These are phyloP conservation scores for Mrakiaceae sp. DNA, from an alignment of 1,284 basidiomycete species.

Conservation along the genomic window DNA sequence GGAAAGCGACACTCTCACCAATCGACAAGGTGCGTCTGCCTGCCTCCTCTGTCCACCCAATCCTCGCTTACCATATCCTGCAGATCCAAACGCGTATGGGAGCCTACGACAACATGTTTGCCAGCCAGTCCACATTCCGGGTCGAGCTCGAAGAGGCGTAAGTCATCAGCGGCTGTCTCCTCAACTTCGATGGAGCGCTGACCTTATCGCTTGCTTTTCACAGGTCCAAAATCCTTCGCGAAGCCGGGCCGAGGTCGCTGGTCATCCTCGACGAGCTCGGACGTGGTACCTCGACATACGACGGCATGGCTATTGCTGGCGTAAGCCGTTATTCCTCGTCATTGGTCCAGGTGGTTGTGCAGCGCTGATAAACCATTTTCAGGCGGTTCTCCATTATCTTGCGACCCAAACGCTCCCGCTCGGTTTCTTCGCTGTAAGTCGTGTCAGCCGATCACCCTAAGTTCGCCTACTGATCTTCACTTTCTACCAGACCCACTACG, in stretches of 20 bases:
- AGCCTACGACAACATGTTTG: slow-evolving; percentile 95
- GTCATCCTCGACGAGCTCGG: slow-evolving; percentile 94
- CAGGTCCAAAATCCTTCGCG: slow-evolving; percentile 79
- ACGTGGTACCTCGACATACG: slow-evolving; percentile 48
- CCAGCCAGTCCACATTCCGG: slow-evolving; percentile 87
- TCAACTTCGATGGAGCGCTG: neutral
- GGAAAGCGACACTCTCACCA: slow-evolving; percentile 31
- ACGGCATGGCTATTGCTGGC: slow-evolving; percentile 59
- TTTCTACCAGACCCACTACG: slow-evolving; percentile 34
- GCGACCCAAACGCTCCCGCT: slow-evolving; percentile 81
- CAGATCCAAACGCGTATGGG: slow-evolving; percentile 97
- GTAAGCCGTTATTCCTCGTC: neutral
- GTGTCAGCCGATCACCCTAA: neutral
- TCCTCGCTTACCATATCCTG: neutral
- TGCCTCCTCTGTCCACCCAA: neutral
- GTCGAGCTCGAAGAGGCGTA: slow-evolving; percentile 93
- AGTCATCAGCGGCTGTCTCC: slow-evolving; percentile 11
- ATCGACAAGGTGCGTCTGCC: slow-evolving; percentile 1
- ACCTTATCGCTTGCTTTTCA: neutral
- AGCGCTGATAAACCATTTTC: neutral
- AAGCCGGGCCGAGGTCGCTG: slow-evolving; percentile 80
- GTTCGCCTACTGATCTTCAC: slow-evolving; percentile 7
- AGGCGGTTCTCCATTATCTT: slow-evolving; percentile 84
- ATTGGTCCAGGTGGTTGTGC: too few species aligned
- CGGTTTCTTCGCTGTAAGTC: slow-evolving; percentile 40